Evolutionary conservation across 176 grass and related monocot genomes (phyloP), one percentile per base, ranked within the genome.

Genomic region (Themeda triandra): DNA sequence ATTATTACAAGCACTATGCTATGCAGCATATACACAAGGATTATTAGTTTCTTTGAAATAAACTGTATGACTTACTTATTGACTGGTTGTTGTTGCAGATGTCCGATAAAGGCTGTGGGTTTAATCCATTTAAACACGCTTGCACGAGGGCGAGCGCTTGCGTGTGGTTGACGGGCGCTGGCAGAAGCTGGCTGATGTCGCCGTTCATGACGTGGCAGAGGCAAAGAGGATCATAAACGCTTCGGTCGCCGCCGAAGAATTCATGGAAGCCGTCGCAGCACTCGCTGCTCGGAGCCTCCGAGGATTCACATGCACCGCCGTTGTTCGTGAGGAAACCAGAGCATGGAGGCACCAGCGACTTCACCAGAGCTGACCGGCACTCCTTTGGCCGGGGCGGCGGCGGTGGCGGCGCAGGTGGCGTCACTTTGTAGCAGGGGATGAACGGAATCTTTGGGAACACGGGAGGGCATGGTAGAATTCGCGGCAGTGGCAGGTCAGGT

Each of bases 121-220:
- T 6, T 11, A n/a, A 0, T 5, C 11, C 66, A 12, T 44, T 1
- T 1, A 39, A 69, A 21, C 67, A 69, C 21, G 10, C 19, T 1
- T n/a, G 4, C 21, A 69, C 10, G 21, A 69, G 13, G 10, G 35
- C 4, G 21, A 7, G 0, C 4, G 35, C 35, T 5, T 21, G 49
- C 73, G 19, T 13, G 18, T 8, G 18, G 21, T 14, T n/a, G 10
- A 24, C 21, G 1, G 73, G 49, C 19, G 73, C 31, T 19, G 48
- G 49, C 19, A 76, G 53, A 6, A 77, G 21, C 21, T 9, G 1
- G 74, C 1, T 12, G 53, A 13, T 13, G 51, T 77, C 74, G 21
- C 74, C 75, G 32, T 77, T 39, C 12, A 60, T 4, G 74, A 77
- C 33, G 53, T 77, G 51, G 74, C 74, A 77, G 15, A 77, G 11